Percentiles rank a stretch among this genome's conserved stretches.
Conservation (phyloP, 768 basidiomycete genomes). For the Lactifluus subvellereus region DNA sequence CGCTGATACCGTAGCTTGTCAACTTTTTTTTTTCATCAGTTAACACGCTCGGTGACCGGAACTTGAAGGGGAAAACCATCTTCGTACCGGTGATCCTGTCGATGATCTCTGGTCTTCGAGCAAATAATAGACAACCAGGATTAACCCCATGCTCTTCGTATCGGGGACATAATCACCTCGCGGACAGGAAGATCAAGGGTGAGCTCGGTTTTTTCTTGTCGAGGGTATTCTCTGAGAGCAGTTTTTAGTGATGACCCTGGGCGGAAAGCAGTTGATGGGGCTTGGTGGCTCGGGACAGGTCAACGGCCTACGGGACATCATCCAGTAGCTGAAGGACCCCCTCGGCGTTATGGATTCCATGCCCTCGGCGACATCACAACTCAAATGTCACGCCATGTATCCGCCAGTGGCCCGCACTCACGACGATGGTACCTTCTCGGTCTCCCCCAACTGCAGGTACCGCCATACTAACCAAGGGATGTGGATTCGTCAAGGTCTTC, state of each 20-base stretch:
- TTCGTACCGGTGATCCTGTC: not conserved
- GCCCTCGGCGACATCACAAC: not conserved
- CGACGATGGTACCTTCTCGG: not conserved
- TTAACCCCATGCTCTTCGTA: not conserved
- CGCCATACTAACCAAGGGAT: slow-evolving; percentile 10
- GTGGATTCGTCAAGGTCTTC: slow-evolving; percentile 11
- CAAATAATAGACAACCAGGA: not conserved
- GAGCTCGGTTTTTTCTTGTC: too few relatives aligned
- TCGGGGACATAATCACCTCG: not conserved
- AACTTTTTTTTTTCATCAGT: not conserved
- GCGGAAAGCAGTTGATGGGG: not conserved
- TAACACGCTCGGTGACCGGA: not conserved
- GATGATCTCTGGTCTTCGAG: not conserved
- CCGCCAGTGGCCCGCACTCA: not conserved
- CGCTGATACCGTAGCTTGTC: not conserved
- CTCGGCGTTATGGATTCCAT: not conserved
- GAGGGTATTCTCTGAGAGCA: not conserved
- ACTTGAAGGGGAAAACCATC: slow-evolving; percentile 4
- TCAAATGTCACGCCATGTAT: slow-evolving; percentile 5
- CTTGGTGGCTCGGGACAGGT: not conserved
- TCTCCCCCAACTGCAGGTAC: not conserved
- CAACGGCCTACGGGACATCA: slow-evolving; percentile 1
- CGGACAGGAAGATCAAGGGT: not conserved
- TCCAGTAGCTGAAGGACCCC: not conserved
- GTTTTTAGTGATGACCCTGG: not conserved